Percentiles rank a stretch among this genome's conserved stretches.
Conservation (phyloP, 176 grass and related monocot species). For the Oryza glumipatula region DNA sequence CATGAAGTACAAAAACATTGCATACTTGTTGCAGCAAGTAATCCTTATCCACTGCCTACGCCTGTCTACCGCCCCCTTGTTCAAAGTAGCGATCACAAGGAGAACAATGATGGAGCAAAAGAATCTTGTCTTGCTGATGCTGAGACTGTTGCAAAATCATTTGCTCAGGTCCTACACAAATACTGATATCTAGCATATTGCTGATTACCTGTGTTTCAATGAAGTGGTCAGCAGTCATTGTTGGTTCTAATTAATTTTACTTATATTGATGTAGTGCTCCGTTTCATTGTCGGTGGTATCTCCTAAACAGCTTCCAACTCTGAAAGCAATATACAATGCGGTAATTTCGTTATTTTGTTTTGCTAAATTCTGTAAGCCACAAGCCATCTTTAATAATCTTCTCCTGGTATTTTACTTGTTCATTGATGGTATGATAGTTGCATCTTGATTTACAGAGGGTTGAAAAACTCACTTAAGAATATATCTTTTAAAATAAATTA, state of each 20-base stretch:
- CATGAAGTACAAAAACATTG: conserved; percentile 93
- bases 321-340: conserved; percentile 90
- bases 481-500: conserved; percentile 4
- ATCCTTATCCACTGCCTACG: conserved; percentile 82
- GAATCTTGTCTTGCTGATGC: conserved; percentile 74
- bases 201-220: conserved; percentile 32
- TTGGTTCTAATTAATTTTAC: conserved; percentile 43
- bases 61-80: conserved; percentile 64
- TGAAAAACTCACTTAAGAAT: background rate
- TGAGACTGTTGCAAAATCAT: conserved; percentile 79
- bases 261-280: conserved; percentile 67
- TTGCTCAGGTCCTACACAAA: conserved; percentile 63
- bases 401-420: conserved; percentile 19
- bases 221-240: background rate
- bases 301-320: conserved; percentile 86
- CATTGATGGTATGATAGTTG: conserved; percentile 32
- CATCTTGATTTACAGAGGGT: conserved; percentile 2
- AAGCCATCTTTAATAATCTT: background rate
- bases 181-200: conserved; percentile 34
- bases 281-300: conserved; percentile 88
- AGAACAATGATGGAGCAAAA: conserved; percentile 61
- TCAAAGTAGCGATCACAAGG: conserved; percentile 61
- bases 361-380: conserved; percentile 6
- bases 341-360: conserved; percentile 49
- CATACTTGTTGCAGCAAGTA: conserved; percentile 88